Evolutionary conservation across 768 basidiomycete genomes (phyloP).

Genomic region (Sutorius australiensis): DNA sequence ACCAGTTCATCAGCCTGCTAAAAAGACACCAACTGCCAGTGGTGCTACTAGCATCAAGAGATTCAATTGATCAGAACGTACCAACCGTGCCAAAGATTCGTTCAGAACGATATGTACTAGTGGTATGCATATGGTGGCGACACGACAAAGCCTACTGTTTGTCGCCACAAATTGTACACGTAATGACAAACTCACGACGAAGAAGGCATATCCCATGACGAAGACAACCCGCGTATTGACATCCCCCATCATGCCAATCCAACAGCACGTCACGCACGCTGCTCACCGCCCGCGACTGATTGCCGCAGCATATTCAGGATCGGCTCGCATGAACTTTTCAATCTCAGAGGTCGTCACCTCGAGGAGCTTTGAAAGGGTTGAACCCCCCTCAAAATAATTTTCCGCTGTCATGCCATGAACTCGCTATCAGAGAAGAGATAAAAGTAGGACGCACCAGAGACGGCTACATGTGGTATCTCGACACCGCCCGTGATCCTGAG

Average conservation of each 20-base stretch:
- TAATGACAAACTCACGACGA: too few relatives aligned
- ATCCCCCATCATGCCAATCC: not conserved
- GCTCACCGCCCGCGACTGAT: not conserved
- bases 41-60: too few relatives aligned
- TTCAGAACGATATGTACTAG: too few relatives aligned
- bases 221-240: not conserved
- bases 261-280: not conserved
- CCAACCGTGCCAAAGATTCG: too few relatives aligned
- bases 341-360: not conserved
- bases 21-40: too few relatives aligned
- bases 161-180: too few relatives aligned
- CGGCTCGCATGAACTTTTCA: not conserved
- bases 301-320: not conserved
- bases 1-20: too few relatives aligned
- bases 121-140: too few relatives aligned
- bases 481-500: too few relatives aligned
- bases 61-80: too few relatives aligned
- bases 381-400: not conserved
- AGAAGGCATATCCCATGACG: too few relatives aligned
- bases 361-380: not conserved
- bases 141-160: too few relatives aligned
- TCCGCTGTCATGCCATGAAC: not conserved
- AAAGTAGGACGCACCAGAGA: not conserved
- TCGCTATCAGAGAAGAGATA: not conserved
- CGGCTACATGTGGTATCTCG: not conserved